A percentile compares a stretch with the other conserved stretches of the same genome.
Evolutionary conservation across 306 rosid genomes (phyloP).

Genomic region (Quillaja saponaria): DNA sequence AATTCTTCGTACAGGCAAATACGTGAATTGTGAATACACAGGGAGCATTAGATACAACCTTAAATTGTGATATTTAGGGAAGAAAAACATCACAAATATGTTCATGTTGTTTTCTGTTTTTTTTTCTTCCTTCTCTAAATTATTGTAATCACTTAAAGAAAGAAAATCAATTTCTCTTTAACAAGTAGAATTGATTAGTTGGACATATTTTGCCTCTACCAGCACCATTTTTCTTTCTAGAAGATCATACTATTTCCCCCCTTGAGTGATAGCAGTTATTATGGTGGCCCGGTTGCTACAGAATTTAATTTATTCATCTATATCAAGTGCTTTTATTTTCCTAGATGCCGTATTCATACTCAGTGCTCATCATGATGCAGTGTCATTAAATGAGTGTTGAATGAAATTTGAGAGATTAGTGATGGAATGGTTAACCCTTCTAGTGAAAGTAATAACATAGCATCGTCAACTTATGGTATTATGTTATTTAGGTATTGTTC

Average conservation of each 20-base stretch:
- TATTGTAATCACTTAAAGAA: no score
- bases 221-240: no score
- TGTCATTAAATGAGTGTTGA: slow-evolving; percentile 1
- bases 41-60: no score
- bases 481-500: slow-evolving; percentile 70
- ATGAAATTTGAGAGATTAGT: background rate
- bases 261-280: no score
- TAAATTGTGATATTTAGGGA: no score
- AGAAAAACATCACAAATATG: background rate
- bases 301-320: background rate
- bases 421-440: background rate
- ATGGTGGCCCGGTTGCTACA: no score
- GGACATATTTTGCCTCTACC: no score
- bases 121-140: no score
- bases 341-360: background rate
- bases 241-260: no score
- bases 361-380: background rate
- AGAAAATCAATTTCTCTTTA: no score
- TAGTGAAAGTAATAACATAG: slow-evolving; percentile 7
- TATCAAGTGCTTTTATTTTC: background rate
- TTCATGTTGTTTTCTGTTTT: background rate
- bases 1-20: slow-evolving; percentile 1
- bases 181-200: no score
- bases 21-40: background rate
- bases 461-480: background rate